phyloP scores from a whole-genome alignment of 2,329 filamentous ascomycete genomes.

The Exophiala lecanii-corni region DNA sequence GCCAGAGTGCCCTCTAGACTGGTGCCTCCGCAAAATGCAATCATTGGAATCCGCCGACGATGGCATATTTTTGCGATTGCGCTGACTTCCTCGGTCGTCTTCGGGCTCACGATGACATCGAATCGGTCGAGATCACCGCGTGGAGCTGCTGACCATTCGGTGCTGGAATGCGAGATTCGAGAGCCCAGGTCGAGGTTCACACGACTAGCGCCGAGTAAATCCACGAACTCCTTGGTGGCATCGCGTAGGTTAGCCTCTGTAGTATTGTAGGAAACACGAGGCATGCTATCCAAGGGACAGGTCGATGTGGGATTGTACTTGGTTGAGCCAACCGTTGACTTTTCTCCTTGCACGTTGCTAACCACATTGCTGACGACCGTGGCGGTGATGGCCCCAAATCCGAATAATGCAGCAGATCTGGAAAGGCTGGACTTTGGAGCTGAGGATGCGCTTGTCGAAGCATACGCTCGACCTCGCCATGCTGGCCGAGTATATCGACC shows the following conservation, averaged over 20 bases:
- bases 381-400: neutral
- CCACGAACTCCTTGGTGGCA: neutral
- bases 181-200: neutral
- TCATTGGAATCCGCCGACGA: conserved; percentile 75
- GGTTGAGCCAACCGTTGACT: neutral
- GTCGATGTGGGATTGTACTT: neutral
- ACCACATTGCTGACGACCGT: neutral
- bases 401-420: neutral
- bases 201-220: neutral
- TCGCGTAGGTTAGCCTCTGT: neutral
- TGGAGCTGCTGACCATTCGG: conserved; percentile 6
- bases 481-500: neutral
- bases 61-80: conserved; percentile 66
- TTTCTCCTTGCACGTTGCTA: neutral
- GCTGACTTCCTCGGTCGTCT: conserved; percentile 60
- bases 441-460: neutral
- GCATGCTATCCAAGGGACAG: neutral
- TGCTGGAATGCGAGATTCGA: conserved; percentile 2
- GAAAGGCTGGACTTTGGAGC: neutral
- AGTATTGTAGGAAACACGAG: neutral
- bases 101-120: conserved; percentile 36
- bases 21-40: conserved; percentile 79
- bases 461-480: neutral
- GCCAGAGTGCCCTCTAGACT: conserved; percentile 88
- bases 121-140: conserved; percentile 3